These are phyloP conservation scores for Xylariaceae sp. DNA, from an alignment of 2,329 filamentous ascomycete genomes.

Conservation along the genomic window DNA sequence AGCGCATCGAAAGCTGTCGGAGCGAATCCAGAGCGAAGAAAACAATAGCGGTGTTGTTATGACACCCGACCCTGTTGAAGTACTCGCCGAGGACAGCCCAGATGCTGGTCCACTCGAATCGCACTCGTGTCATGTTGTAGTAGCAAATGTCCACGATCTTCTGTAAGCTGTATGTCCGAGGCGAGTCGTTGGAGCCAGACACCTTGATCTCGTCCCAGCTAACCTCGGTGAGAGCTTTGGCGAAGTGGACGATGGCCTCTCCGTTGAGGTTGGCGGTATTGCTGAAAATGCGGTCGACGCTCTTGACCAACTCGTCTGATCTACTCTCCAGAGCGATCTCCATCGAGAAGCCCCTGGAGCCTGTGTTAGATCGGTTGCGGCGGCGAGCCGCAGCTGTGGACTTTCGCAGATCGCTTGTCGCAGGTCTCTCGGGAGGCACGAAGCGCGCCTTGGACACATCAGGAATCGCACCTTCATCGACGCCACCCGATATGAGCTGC, in stretches of 20 bases:
- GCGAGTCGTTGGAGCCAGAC: conserved; percentile 90
- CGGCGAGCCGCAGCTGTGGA: conserved; percentile 56
- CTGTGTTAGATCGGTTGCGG: conserved; percentile 49
- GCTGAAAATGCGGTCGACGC: conserved; percentile 93
- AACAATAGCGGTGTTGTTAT: conserved; percentile 92
- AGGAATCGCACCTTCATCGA: conserved; percentile 86
- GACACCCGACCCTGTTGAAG: conserved; percentile 96
- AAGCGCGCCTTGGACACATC: conserved; percentile 84
- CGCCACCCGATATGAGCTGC: conserved; percentile 89
- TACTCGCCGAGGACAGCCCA: conserved; percentile 98
- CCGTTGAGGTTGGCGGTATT: conserved; percentile 91
- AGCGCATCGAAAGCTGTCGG: conserved; percentile 93
- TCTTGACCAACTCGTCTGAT: conserved; percentile 86
- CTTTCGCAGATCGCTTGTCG: conserved; percentile 55
- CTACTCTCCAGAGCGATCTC: conserved; percentile 90
- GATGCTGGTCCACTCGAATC: conserved; percentile 97
- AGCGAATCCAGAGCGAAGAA: conserved; percentile 96
- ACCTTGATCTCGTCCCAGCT: conserved; percentile 99
- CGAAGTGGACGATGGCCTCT: conserved; percentile 93
- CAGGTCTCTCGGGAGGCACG: conserved; percentile 52
- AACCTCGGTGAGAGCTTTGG: conserved; percentile 84
- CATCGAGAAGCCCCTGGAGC: conserved; percentile 60
- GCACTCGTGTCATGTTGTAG: conserved; percentile 98
- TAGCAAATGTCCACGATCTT: conserved; percentile 99
- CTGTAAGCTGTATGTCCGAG: conserved; percentile 92